A percentile compares a stretch with the other conserved stretches of the same genome.
Conservation (phyloP, 2,329 filamentous ascomycete species). For the Ambrosiella beaveri region DNA sequence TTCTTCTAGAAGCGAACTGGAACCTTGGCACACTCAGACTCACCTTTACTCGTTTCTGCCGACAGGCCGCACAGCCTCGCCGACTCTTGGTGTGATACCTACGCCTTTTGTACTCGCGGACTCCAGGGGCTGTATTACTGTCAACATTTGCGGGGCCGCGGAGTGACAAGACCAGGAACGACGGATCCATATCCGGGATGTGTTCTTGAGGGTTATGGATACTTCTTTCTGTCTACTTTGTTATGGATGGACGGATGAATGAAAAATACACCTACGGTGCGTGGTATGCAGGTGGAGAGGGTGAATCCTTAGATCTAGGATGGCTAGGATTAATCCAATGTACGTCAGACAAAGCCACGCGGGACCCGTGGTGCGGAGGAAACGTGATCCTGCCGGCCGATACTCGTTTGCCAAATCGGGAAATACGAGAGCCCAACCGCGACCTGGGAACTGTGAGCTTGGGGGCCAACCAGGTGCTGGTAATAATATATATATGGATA, state of each 20-base stretch:
- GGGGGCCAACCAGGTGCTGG: too few species aligned
- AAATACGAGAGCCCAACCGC: neutral
- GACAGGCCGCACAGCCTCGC: conserved; percentile 15
- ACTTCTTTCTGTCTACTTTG: neutral
- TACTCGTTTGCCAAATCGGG: neutral
- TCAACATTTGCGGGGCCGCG: neutral
- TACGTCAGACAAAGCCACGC: too few species aligned
- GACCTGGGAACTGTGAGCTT: too few species aligned
- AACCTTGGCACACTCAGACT: neutral
- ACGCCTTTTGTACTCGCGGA: conserved; percentile 12
- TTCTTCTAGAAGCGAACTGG: neutral
- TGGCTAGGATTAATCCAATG: too few species aligned
- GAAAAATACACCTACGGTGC: too few species aligned
- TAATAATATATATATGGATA: too few species aligned
- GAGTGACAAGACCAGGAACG: conserved; percentile 10
- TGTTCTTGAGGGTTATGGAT: neutral
- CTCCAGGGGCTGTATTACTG: neutral
- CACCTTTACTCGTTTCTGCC: conserved; percentile 17
- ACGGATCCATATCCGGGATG: conserved; percentile 10
- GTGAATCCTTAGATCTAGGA: too few species aligned
- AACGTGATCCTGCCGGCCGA: neutral
- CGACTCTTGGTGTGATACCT: conserved; percentile 12
- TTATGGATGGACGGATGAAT: too few species aligned
- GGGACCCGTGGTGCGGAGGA: too few species aligned
- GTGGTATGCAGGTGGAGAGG: too few species aligned